Evolutionary conservation across 83 land plant genomes (phyloP).

Genomic region (Larix sibirica): DNA sequence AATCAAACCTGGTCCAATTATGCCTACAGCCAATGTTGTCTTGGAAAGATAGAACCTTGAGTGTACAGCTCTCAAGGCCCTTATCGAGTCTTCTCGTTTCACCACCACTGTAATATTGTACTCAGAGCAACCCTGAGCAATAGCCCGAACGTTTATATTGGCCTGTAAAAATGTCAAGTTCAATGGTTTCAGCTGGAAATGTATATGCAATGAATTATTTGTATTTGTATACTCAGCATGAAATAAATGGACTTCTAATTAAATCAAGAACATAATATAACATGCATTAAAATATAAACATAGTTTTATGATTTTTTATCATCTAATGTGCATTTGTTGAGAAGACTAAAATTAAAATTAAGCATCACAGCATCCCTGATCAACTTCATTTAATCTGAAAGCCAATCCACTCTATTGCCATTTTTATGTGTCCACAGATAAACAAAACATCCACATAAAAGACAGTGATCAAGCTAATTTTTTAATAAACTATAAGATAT

Average conservation of each 20-base stretch:
- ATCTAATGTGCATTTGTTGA: background rate
- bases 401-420: background rate
- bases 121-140: constrained; percentile 99
- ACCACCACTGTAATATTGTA: constrained; percentile 95
- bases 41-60: constrained; percentile 93
- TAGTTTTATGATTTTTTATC: background rate
- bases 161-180: constrained; percentile 59
- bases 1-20: constrained; percentile 95
- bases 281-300: background rate
- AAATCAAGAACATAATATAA: background rate
- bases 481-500: background rate
- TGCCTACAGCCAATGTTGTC: constrained; percentile 92
- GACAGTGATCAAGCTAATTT: background rate
- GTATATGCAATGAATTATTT: background rate
- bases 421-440: background rate
- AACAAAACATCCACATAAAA: background rate
- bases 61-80: constrained; percentile 90
- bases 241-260: background rate
- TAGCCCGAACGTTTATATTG: constrained; percentile 89
- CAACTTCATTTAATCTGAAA: background rate
- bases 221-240: background rate
- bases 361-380: background rate
- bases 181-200: background rate
- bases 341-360: background rate
- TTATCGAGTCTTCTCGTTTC: constrained; percentile 82